phyloP scores from a whole-genome alignment of 305 asterid genomes.

The Fraxinus sp. region DNA sequence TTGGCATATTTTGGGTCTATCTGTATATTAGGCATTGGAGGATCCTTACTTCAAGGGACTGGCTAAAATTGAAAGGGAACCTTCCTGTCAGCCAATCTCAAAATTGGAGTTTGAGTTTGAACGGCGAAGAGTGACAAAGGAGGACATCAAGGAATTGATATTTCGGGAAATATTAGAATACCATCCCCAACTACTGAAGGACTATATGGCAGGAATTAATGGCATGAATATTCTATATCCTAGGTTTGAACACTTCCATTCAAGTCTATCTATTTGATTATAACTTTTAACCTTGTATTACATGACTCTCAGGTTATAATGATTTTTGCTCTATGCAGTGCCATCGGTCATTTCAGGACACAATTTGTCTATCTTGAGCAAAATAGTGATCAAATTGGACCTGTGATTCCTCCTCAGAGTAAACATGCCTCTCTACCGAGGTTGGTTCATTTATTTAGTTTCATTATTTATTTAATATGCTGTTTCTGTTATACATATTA shows the following conservation, averaged over 20 bases:
- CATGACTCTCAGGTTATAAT: neutral
- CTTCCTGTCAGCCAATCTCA: constrained; percentile 49
- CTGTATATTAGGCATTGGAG: constrained; percentile 36
- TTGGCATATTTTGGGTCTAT: neutral
- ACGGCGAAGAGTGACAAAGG: constrained; percentile 45
- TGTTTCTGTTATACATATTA: neutral
- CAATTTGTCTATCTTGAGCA: constrained; percentile 56
- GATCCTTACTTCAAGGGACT: constrained; percentile 53
- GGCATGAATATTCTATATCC: constrained; percentile 45
- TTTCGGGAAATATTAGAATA: constrained; percentile 50
- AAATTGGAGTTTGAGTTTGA: constrained; percentile 55
- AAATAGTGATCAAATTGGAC: constrained; percentile 29
- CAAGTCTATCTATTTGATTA: neutral
- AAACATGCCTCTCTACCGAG: constrained; percentile 52
- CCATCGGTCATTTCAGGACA: constrained; percentile 41
- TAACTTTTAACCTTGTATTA: neutral
- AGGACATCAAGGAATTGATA: constrained; percentile 45
- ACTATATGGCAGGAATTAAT: constrained; percentile 43
- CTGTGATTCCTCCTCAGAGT: constrained; percentile 43
- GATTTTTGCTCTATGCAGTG: constrained; percentile 30
- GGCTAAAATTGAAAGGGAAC: constrained; percentile 48
- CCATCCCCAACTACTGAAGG: constrained; percentile 53
- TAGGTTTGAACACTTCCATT: constrained; percentile 30
- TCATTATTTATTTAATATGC: neutral
- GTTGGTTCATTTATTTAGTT: constrained; percentile 21